Evolutionary conservation across 495 filamentous ascomycete species (phyloP).

Genomic region (Massariosphaeria phaeospora): DNA sequence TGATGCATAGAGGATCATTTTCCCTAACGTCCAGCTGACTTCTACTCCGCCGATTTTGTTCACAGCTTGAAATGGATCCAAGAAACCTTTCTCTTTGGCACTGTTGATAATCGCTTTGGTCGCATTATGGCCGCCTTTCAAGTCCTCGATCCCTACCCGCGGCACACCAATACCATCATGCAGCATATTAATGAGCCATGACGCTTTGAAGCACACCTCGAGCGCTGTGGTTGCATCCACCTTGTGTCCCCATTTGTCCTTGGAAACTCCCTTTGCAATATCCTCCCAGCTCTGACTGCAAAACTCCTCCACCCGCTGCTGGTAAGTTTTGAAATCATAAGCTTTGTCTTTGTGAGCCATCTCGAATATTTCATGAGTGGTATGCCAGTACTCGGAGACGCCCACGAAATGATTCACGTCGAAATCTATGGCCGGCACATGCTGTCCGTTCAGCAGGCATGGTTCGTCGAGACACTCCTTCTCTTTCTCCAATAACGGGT

Average conservation of each 20-base stretch:
- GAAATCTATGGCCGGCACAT: constrained; percentile 95
- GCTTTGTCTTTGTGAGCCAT: constrained; percentile 72
- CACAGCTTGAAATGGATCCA: constrained; percentile 87
- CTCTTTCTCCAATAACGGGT: constrained; percentile 85
- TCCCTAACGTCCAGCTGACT: constrained; percentile 97
- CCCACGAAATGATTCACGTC: constrained; percentile 97
- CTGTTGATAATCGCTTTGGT: constrained; percentile 68
- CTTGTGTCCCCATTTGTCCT: constrained; percentile 69
- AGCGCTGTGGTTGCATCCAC: constrained; percentile 67
- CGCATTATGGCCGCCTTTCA: constrained; percentile 53
- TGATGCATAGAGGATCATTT: constrained; percentile 95
- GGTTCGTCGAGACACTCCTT: constrained; percentile 75
- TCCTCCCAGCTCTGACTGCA: constrained; percentile 76
- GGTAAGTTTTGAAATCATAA: constrained; percentile 90
- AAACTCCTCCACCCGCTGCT: constrained; percentile 75
- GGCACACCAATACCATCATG: constrained; percentile 95
- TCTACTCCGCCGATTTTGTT: constrained; percentile 89
- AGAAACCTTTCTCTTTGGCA: constrained; percentile 71
- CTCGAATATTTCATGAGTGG: constrained; percentile 90
- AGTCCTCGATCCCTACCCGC: constrained; percentile 72
- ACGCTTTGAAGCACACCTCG: constrained; percentile 95
- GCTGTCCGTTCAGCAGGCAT: constrained; percentile 81
- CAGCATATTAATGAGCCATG: constrained; percentile 93
- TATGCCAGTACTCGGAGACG: constrained; percentile 99
- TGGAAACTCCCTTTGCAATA: constrained; percentile 60